phyloP scores from a whole-genome alignment of 2,329 filamentous ascomycete genomes.

The Pyrenophora graminea region DNA sequence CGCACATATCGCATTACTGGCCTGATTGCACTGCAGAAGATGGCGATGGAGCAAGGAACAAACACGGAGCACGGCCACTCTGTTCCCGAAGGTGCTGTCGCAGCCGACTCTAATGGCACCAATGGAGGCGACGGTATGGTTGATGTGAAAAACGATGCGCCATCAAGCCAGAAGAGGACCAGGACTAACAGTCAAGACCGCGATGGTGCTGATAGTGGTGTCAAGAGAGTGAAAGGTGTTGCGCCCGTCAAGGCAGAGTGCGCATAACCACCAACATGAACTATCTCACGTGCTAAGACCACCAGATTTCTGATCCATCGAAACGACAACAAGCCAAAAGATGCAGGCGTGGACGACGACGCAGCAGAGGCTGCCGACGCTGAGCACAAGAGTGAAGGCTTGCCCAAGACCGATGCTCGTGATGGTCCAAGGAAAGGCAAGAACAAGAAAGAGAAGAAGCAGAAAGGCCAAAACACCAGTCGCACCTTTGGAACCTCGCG shows the following conservation, averaged over 20 bases:
- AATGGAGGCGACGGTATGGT: conserved; percentile 32
- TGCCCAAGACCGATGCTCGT: conserved; percentile 41
- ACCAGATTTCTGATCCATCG: conserved; percentile 42
- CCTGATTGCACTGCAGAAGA: conserved; percentile 6
- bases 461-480: conserved; percentile 79
- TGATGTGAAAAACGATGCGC: conserved; percentile 26
- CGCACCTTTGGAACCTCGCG: conserved; percentile 79
- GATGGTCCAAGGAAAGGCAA: conserved; percentile 51
- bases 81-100: conserved; percentile 16
- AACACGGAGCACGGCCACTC: conserved; percentile 13
- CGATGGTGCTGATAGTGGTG: conserved; percentile 28
- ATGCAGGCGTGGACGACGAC: conserved; percentile 55
- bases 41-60: conserved; percentile 22
- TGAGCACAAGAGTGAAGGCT: conserved; percentile 38
- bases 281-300: conserved; percentile 23
- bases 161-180: conserved; percentile 41
- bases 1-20: conserved; percentile 8
- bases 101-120: conserved; percentile 20
- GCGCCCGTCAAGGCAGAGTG: conserved; percentile 76
- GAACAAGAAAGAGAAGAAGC: conserved; percentile 65
- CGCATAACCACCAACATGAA: conserved; percentile 29
- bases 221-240: conserved; percentile 56
- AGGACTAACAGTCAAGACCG: conserved; percentile 41
- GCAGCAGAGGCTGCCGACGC: conserved; percentile 61
- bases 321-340: conserved; percentile 31